A percentile compares a stretch with the other conserved stretches of the same genome.
phyloP scores from a whole-genome alignment of 345 rosid genomes.

The Populus deltoides region DNA sequence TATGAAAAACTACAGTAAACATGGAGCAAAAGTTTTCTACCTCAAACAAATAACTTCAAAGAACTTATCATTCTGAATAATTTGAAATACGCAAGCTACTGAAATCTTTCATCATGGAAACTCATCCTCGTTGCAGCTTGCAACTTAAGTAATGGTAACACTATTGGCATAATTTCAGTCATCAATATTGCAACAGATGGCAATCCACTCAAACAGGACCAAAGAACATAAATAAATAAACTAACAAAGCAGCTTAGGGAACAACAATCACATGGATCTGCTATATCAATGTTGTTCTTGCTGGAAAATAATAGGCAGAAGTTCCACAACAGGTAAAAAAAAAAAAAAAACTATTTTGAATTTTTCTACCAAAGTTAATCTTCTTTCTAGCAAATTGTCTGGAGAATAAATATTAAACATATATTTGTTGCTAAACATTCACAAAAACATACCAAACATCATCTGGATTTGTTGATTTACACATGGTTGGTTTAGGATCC shows the following conservation, averaged over 20 bases:
- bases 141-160: background rate
- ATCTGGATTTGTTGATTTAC: conserved; percentile 26
- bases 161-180: background rate
- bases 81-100: background rate
- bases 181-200: too few species aligned
- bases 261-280: background rate
- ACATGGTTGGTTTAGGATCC: conserved; percentile 17
- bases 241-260: background rate
- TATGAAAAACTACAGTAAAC: background rate
- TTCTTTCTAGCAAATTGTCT: too few species aligned
- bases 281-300: background rate
- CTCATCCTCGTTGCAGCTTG: background rate
- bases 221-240: background rate
- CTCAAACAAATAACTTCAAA: background rate
- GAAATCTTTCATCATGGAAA: background rate
- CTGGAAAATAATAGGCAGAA: background rate
- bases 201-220: background rate
- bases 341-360: too few species aligned
- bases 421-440: background rate
- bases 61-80: background rate
- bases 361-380: too few species aligned
- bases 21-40: background rate
- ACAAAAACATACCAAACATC: conserved; percentile 24
- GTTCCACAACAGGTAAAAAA: too few species aligned
- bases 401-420: too few species aligned